Conservation (phyloP, 2,329 filamentous ascomycete genomes). For the Penicillium expansum region DNA sequence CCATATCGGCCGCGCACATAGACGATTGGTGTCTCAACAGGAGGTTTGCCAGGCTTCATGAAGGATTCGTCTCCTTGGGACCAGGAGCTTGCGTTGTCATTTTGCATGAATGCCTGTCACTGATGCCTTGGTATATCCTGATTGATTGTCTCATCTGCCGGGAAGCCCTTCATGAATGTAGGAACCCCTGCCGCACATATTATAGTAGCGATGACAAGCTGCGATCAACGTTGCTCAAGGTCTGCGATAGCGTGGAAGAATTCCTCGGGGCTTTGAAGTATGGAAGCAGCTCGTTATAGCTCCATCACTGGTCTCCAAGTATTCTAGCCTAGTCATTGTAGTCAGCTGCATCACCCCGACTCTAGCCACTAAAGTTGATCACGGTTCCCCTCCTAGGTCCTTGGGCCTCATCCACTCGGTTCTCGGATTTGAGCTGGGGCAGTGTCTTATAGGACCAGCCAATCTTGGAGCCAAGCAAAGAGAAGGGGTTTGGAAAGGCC, state of each 20-base stretch:
- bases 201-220: no score
- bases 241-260: background rate
- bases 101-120: background rate
- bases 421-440: background rate
- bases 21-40: background rate
- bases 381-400: no score
- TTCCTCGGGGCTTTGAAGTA: no score
- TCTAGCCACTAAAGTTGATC: background rate
- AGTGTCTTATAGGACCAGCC: background rate
- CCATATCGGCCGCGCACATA: background rate
- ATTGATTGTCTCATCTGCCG: background rate
- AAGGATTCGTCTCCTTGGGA: background rate
- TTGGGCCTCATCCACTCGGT: background rate
- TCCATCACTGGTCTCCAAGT: background rate
- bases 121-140: background rate
- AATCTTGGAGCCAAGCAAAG: background rate
- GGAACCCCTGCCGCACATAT: no score
- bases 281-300: background rate
- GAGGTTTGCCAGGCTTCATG: background rate
- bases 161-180: background rate
- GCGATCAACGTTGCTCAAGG: background rate
- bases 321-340: background rate
- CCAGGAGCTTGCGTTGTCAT: no score
- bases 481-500: background rate
- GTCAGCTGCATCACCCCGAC: background rate